Evolutionary conservation across 2,329 filamentous ascomycete genomes (phyloP).

Genomic region (Sporothrix pseudoabietina): DNA sequence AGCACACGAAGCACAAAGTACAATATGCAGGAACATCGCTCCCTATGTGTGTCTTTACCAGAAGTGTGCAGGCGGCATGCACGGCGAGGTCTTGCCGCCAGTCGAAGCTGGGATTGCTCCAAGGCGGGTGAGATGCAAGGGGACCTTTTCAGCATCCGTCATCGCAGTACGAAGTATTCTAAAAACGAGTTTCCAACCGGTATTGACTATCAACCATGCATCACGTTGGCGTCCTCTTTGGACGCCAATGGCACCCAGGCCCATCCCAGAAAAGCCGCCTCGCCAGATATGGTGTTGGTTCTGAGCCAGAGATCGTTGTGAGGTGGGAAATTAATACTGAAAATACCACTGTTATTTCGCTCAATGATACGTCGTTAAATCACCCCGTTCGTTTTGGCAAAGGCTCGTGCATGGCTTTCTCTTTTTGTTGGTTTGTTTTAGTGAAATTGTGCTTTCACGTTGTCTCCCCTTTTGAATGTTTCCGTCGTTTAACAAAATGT

Average conservation of each 20-base stretch:
- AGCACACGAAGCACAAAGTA: neutral
- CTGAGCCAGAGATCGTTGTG: neutral
- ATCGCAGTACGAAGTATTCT: neutral
- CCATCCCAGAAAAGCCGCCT: neutral
- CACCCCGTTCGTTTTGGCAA: neutral
- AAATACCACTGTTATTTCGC: constrained; percentile 20
- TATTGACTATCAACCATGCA: neutral
- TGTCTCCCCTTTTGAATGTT: neutral
- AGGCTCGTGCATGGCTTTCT: neutral
- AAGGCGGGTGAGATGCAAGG: constrained; percentile 5
- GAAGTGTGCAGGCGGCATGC: neutral
- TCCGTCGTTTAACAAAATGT: neutral
- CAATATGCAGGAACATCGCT: constrained; percentile 13
- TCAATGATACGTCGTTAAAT: constrained; percentile 22
- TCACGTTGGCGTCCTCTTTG: neutral
- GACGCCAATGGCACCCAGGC: neutral
- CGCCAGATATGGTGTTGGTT: neutral
- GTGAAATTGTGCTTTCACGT: neutral
- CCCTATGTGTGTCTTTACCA: neutral
- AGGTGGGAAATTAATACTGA: neutral
- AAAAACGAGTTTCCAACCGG: neutral
- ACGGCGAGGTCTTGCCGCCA: neutral
- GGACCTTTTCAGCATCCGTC: neutral
- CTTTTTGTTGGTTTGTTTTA: neutral
- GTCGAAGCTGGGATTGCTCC: constrained; percentile 2